These are phyloP conservation scores for Cytospora schulzeri DNA, from an alignment of 2,329 filamentous ascomycete species.

Conservation along the genomic window DNA sequence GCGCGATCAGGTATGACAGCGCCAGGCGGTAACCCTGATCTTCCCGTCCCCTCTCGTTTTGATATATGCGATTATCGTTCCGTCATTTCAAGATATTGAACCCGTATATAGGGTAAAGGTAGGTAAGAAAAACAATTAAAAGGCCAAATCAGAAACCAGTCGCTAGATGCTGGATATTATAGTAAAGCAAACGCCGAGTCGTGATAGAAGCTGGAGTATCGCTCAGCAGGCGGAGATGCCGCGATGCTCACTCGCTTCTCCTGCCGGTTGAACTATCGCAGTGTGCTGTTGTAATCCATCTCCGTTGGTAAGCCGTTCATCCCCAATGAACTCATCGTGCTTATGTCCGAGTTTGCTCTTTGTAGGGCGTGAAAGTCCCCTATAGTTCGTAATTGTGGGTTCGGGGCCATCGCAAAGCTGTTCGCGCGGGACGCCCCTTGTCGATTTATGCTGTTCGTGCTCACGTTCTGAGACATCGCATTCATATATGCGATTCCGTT, in stretches of 20 bases:
- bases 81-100: background rate
- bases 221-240: background rate
- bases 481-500: slow-evolving; percentile 32
- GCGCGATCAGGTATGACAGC: background rate
- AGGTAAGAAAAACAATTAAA: background rate
- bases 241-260: slow-evolving; percentile 17
- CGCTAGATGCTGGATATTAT: background rate
- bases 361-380: slow-evolving; percentile 55
- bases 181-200: background rate
- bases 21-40: background rate
- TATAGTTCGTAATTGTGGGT: slow-evolving; percentile 46
- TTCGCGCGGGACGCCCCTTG: slow-evolving; percentile 42
- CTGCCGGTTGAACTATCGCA: slow-evolving; percentile 15
- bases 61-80: background rate
- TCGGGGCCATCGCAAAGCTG: slow-evolving; percentile 42
- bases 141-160: background rate
- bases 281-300: slow-evolving; percentile 41
- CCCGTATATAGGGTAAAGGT: background rate
- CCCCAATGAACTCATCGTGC: slow-evolving; percentile 38
- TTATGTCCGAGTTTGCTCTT: slow-evolving; percentile 46
- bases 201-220: background rate
- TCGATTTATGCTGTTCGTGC: slow-evolving; percentile 34
- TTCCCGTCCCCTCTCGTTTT: background rate
- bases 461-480: slow-evolving; percentile 29
- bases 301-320: slow-evolving; percentile 40